Conservation (phyloP, 1,284 basidiomycete species). For the Apiotrichum laibachii region DNA sequence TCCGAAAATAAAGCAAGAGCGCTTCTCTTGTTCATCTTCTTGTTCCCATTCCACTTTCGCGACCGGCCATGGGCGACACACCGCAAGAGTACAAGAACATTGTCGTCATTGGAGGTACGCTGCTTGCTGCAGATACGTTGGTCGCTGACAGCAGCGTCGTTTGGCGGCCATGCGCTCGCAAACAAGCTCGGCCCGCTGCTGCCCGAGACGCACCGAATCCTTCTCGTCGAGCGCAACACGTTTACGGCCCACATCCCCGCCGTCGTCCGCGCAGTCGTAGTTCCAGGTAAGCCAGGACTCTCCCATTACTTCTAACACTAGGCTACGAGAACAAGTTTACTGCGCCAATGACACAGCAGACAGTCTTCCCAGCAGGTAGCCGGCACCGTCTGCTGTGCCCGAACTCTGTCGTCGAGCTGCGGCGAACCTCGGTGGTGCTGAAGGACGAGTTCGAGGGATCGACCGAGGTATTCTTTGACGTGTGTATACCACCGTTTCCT, state of each 20-base stretch:
- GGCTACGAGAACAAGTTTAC: conserved; percentile 47
- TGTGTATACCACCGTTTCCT: conserved; percentile 21
- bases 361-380: conserved; percentile 38
- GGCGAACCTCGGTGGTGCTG: conserved; percentile 37
- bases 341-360: conserved; percentile 38
- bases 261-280: conserved; percentile 50
- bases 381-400: conserved; percentile 40
- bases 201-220: conserved; percentile 49
- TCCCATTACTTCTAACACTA: conserved; percentile 21
- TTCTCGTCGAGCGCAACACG: conserved; percentile 52
- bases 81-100: conserved; percentile 30
- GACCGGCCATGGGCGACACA: too few relatives aligned
- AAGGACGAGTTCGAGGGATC: conserved; percentile 47
- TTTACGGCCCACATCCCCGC: conserved; percentile 49
- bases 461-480: conserved; percentile 47
- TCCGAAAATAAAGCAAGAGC: too few relatives aligned
- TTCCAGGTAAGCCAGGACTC: conserved; percentile 39
- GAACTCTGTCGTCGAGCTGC: conserved; percentile 47
- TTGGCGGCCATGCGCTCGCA: conserved; percentile 43
- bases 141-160: conserved; percentile 32
- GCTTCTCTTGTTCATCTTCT: too few relatives aligned
- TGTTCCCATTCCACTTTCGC: too few relatives aligned
- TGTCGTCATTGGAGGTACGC: conserved; percentile 42
- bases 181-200: conserved; percentile 43
- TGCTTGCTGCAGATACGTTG: not conserved